A percentile compares a stretch with the other conserved stretches of the same genome.
These are phyloP conservation scores for Boletus tomentosulus DNA, from an alignment of 768 basidiomycete genomes.

Conservation along the genomic window DNA sequence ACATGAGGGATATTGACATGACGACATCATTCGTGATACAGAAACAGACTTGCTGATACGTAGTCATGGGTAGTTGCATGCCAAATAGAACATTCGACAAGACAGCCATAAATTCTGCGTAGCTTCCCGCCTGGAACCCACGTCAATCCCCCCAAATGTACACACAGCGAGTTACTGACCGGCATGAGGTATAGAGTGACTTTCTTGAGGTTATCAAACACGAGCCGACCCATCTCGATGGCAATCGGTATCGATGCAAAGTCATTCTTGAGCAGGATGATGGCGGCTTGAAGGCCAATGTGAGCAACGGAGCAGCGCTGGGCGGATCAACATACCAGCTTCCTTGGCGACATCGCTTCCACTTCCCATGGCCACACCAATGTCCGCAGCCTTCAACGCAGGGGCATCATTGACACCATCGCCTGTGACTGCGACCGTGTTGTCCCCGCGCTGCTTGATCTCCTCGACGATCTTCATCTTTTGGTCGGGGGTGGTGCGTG, in stretches of 20 bases:
- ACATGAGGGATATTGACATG: slow-evolving; percentile 48
- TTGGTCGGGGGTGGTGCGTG: slow-evolving; percentile 53
- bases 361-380: slow-evolving; percentile 51
- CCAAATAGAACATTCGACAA: slow-evolving; percentile 54
- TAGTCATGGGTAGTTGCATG: slow-evolving; percentile 53
- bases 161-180: slow-evolving; percentile 16
- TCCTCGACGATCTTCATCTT: slow-evolving; percentile 56
- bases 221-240: slow-evolving; percentile 54
- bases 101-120: slow-evolving; percentile 57
- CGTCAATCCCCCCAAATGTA: not conserved
- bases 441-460: slow-evolving; percentile 43
- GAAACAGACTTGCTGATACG: slow-evolving; percentile 52
- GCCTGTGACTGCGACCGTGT: slow-evolving; percentile 51
- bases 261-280: slow-evolving; percentile 54
- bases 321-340: slow-evolving; percentile 36
- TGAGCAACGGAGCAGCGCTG: not conserved
- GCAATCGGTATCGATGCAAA: slow-evolving; percentile 55
- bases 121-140: slow-evolving; percentile 42
- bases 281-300: slow-evolving; percentile 24
- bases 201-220: slow-evolving; percentile 57
- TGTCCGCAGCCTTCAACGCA: slow-evolving; percentile 48
- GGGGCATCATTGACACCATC: slow-evolving; percentile 56
- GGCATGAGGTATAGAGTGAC: slow-evolving; percentile 42
- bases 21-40: slow-evolving; percentile 50
- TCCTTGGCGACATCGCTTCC: slow-evolving; percentile 52